Percentiles rank a stretch among this genome's conserved stretches.
Evolutionary conservation across 2,329 filamentous ascomycete genomes (phyloP).

Genomic region (Monilinia aucupariae): DNA sequence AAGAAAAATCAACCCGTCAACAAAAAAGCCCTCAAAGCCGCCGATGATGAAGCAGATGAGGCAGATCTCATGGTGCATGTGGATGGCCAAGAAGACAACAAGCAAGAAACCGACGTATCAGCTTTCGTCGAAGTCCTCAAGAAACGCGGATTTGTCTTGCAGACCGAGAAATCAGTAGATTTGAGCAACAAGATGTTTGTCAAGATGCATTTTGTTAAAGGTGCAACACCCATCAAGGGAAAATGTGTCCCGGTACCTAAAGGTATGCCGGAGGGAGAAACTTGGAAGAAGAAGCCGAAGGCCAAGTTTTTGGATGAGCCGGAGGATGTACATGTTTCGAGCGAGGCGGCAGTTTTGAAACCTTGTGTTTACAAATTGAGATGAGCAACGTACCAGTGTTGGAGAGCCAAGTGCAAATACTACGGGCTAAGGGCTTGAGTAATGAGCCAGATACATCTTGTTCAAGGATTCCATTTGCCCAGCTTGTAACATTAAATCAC

Average conservation of each 20-base stretch:
- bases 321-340: constrained; percentile 52
- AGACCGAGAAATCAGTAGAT: constrained; percentile 62
- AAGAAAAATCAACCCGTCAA: constrained; percentile 45
- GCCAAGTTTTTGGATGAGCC: constrained; percentile 65
- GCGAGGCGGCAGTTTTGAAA: constrained; percentile 68
- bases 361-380: constrained; percentile 94
- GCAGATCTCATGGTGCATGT: constrained; percentile 63
- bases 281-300: constrained; percentile 69
- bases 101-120: constrained; percentile 76
- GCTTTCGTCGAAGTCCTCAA: constrained; percentile 80
- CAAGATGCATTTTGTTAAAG: constrained; percentile 90
- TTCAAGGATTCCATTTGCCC: background rate
- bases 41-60: constrained; percentile 44
- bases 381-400: constrained; percentile 13
- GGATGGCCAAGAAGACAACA: constrained; percentile 58
- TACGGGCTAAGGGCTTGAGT: background rate
- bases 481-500: background rate
- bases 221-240: constrained; percentile 65
- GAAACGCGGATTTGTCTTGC: constrained; percentile 78
- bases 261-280: constrained; percentile 48
- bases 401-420: background rate
- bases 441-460: background rate
- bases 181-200: constrained; percentile 97
- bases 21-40: constrained; percentile 41
- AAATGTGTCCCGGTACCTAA: constrained; percentile 55